A percentile compares a stretch with the other conserved stretches of the same genome.
These are phyloP conservation scores for Fusarium pseudograminearum DNA, from an alignment of 2,329 filamentous ascomycete genomes.

Conservation along the genomic window DNA sequence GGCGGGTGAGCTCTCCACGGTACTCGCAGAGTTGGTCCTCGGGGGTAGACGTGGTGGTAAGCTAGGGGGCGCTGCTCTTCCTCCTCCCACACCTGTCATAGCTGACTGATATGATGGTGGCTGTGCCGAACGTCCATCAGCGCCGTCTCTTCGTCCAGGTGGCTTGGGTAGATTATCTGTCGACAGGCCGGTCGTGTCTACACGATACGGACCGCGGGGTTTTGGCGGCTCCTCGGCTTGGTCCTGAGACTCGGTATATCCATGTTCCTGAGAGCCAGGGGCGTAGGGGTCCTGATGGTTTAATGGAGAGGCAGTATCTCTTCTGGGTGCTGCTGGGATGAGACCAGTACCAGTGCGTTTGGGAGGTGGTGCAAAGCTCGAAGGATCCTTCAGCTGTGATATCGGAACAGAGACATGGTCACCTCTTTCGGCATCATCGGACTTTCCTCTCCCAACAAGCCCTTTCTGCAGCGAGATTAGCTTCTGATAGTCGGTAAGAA, in stretches of 20 bases:
- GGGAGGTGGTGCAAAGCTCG: constrained; percentile 83
- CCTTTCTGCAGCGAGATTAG: constrained; percentile 55
- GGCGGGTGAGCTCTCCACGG: constrained; percentile 44
- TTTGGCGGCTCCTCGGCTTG: constrained; percentile 52
- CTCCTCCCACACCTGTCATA: constrained; percentile 46
- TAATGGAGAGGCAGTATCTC: constrained; percentile 50
- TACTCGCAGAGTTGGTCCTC: constrained; percentile 54
- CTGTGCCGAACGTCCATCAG: constrained; percentile 51
- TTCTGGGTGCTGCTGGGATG: constrained; percentile 43
- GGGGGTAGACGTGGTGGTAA: constrained; percentile 77
- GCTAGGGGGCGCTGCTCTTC: constrained; percentile 61
- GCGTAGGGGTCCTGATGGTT: constrained; percentile 51
- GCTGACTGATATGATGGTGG: constrained; percentile 50
- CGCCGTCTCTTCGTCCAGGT: constrained; percentile 66
- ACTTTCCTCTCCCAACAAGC: constrained; percentile 58
- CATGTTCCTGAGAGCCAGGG: constrained; percentile 29
- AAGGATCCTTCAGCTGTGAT: constrained; percentile 78
- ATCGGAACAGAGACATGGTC: constrained; percentile 69
- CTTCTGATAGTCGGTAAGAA: background rate
- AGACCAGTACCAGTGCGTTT: constrained; percentile 64
- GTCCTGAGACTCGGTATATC: constrained; percentile 22
- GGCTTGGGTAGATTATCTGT: constrained; percentile 78
- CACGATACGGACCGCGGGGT: constrained; percentile 74
- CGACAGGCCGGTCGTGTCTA: constrained; percentile 77
- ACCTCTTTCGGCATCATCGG: constrained; percentile 44